These are phyloP conservation scores for Gossypium raimondii DNA, from an alignment of 345 rosid species.

Conservation along the genomic window DNA sequence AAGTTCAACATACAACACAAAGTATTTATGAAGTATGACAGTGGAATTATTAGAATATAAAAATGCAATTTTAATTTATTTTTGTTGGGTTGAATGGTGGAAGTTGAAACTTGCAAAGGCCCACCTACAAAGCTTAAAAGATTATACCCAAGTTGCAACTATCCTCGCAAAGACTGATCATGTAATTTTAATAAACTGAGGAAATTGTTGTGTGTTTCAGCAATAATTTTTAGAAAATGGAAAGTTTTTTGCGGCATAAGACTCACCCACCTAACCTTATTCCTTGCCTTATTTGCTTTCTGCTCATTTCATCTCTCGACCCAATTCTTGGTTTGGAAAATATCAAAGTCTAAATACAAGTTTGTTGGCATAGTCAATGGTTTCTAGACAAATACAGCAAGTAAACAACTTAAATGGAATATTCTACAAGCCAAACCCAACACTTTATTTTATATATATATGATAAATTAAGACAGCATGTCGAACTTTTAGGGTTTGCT, in stretches of 20 bases:
- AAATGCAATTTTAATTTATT: neutral
- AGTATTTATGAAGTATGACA: neutral
- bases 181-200: neutral
- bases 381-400: neutral
- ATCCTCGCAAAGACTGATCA: too few relatives aligned
- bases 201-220: neutral
- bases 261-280: neutral
- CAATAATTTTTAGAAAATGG: neutral
- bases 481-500: too few relatives aligned
- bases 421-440: too few relatives aligned
- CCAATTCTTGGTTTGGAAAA: neutral
- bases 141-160: neutral
- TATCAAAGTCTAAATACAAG: neutral
- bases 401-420: neutral
- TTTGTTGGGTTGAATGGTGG: neutral
- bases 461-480: neutral
- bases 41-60: neutral
- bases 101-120: neutral
- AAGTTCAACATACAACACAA: too few relatives aligned
- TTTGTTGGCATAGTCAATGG: slow-evolving; percentile 6
- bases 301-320: neutral
- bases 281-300: neutral
- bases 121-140: neutral
- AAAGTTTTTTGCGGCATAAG: slow-evolving; percentile 5
- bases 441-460: neutral